phyloP scores from a whole-genome alignment of 2,329 filamentous ascomycete species.

The Pseudogymnoascus sp. region DNA sequence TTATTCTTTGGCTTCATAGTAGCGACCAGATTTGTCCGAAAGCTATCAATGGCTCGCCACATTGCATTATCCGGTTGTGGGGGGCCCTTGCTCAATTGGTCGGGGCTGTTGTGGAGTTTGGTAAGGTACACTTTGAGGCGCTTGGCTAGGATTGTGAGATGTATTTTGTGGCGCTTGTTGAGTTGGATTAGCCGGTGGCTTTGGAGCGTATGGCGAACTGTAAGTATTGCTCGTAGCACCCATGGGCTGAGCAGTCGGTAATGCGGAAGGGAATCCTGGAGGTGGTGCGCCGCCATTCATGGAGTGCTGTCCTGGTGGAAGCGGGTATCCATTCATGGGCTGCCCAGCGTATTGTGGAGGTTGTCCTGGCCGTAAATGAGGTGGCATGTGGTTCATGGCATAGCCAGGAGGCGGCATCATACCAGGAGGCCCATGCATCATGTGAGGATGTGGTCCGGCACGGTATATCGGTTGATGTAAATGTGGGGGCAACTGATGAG shows the following conservation, averaged over 20 bases:
- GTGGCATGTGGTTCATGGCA: slow-evolving; percentile 18
- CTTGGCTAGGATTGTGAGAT: slow-evolving; percentile 8
- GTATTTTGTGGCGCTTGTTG: slow-evolving; percentile 12
- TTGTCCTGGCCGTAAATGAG: slow-evolving; percentile 21
- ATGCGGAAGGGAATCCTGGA: slow-evolving; percentile 16
- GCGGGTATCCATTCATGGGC: slow-evolving; percentile 18
- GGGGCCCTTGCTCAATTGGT: slow-evolving; percentile 11
- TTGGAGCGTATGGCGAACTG: slow-evolving; percentile 31
- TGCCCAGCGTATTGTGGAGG: slow-evolving; percentile 20
- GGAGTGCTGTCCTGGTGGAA: slow-evolving; percentile 15
- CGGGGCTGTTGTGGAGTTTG: slow-evolving; percentile 13
- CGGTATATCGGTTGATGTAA: slow-evolving; percentile 26
- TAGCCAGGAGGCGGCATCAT: slow-evolving; percentile 24
- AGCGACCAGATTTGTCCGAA: slow-evolving; percentile 22
- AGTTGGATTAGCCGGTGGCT: slow-evolving; percentile 19
- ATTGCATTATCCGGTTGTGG: slow-evolving; percentile 6
- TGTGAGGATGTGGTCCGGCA: slow-evolving; percentile 20
- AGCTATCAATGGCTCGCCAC: slow-evolving; percentile 21
- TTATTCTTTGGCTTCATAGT: slow-evolving; percentile 18
- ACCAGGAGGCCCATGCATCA: slow-evolving; percentile 19
- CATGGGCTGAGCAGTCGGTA: slow-evolving; percentile 20
- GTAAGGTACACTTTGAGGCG: slow-evolving; percentile 9
- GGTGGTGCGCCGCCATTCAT: slow-evolving; percentile 14
- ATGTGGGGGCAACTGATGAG: slow-evolving; percentile 27
- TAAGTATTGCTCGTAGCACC: slow-evolving; percentile 20